phyloP scores from a whole-genome alignment of 1,284 basidiomycete species.

The Tilletia setariae region DNA sequence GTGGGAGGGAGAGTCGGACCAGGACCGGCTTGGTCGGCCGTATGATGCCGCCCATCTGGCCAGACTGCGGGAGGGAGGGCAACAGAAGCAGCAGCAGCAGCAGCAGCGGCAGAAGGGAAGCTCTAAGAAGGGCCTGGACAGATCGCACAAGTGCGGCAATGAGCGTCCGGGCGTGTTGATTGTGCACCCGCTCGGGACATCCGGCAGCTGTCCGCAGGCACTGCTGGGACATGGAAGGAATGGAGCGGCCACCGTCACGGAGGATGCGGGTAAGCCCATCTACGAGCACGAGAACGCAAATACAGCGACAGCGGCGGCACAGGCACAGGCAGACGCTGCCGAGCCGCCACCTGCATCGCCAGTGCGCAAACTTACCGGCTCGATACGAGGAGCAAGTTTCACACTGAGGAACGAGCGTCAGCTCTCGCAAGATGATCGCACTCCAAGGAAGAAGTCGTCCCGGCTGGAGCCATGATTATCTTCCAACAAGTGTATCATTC shows the following conservation, averaged over 20 bases:
- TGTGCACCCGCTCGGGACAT: background rate
- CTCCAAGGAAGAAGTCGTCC: background rate
- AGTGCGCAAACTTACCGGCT: background rate
- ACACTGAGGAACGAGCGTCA: slow-evolving; percentile 8
- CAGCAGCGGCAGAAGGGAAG: background rate
- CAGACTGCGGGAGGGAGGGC: too few species aligned
- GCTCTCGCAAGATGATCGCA: slow-evolving; percentile 3
- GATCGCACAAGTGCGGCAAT: background rate
- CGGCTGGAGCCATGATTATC: background rate
- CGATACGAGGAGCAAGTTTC: background rate
- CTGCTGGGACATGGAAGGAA: background rate
- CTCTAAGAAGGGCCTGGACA: background rate
- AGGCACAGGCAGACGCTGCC: background rate
- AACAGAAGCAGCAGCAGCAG: background rate
- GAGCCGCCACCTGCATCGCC: background rate
- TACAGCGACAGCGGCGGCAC: background rate
- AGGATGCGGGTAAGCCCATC: background rate
- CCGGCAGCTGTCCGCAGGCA: slow-evolving; percentile 4
- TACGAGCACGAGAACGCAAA: background rate
- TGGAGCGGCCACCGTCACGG: background rate
- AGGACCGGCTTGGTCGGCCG: slow-evolving; percentile 5
- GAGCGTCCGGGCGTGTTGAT: slow-evolving; percentile 9
- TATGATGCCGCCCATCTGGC: background rate
- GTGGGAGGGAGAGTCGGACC: slow-evolving; percentile 3
- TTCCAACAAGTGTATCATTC: too few species aligned